Percentiles rank a stretch among this genome's conserved stretches.
Conservation (phyloP, 495 filamentous ascomycete species). For the Neurospora tetraspora region DNA sequence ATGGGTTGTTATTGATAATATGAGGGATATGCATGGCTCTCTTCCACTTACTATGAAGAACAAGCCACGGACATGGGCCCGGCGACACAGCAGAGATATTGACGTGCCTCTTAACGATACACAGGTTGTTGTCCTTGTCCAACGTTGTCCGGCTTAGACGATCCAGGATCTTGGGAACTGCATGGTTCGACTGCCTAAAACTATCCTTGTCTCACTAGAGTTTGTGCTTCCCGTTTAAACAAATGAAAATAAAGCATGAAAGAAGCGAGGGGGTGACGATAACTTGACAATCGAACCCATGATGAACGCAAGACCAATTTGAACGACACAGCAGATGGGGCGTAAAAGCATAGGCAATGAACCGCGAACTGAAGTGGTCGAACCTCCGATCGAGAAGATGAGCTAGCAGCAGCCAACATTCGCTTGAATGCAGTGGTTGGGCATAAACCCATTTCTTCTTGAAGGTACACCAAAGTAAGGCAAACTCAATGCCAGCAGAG, state of each 20-base stretch:
- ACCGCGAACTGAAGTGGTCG: background rate
- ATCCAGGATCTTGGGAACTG: background rate
- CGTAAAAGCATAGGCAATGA: background rate
- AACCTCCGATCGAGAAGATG: background rate
- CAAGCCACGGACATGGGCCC: background rate
- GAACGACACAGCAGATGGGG: background rate
- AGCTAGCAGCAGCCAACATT: background rate
- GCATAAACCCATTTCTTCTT: background rate
- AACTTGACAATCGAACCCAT: background rate
- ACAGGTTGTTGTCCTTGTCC: background rate
- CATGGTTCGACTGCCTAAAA: background rate
- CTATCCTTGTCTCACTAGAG: background rate
- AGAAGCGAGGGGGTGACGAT: background rate
- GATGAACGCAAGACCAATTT: background rate
- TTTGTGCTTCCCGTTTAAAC: background rate
- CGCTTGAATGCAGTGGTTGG: background rate
- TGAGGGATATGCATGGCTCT: background rate
- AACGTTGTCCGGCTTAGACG: background rate
- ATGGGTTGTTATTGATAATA: background rate
- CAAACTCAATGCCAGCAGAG: background rate
- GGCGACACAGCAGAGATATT: background rate
- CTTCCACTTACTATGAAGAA: background rate
- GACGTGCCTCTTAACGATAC: background rate
- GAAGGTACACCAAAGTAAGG: background rate
- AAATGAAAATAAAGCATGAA: background rate